Percentiles rank a stretch among this genome's conserved stretches.
These are phyloP conservation scores for Cyberlindnera veronae DNA, from an alignment of 805 yeast species.

Conservation along the genomic window DNA sequence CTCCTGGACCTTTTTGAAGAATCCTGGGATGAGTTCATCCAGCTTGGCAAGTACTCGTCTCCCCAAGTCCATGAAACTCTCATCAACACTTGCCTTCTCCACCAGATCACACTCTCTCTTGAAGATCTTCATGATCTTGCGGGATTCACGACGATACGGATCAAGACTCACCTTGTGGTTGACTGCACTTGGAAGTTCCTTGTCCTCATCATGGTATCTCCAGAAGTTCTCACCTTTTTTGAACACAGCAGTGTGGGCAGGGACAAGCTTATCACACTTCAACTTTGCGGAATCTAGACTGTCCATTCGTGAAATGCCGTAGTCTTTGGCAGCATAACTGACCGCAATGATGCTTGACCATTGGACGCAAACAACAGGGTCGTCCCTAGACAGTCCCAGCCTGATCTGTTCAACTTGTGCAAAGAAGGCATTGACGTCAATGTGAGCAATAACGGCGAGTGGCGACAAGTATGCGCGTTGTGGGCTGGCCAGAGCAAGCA, in stretches of 20 bases:
- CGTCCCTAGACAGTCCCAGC: slow-evolving; percentile 56
- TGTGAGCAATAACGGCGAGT: slow-evolving; percentile 74
- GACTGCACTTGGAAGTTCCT: slow-evolving; percentile 52
- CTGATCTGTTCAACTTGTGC: slow-evolving; percentile 91
- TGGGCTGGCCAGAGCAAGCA: slow-evolving; percentile 45
- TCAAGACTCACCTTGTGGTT: slow-evolving; percentile 84
- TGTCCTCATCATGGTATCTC: slow-evolving; percentile 57
- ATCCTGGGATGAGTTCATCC: slow-evolving; percentile 44
- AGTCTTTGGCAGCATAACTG: slow-evolving; percentile 82
- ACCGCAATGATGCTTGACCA: slow-evolving; percentile 92
- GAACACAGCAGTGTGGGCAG: slow-evolving; percentile 93
- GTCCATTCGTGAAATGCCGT: slow-evolving; percentile 79
- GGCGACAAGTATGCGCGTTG: slow-evolving; percentile 57
- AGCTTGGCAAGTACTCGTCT: slow-evolving; percentile 47
- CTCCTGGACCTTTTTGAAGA: slow-evolving; percentile 25
- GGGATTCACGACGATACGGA: slow-evolving; percentile 84
- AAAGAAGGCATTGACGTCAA: slow-evolving; percentile 92
- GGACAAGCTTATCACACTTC: slow-evolving; percentile 72
- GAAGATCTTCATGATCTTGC: slow-evolving; percentile 70
- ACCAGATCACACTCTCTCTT: slow-evolving; percentile 59
- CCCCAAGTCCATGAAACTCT: slow-evolving; percentile 84
- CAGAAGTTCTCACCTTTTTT: slow-evolving; percentile 81
- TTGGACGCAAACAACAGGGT: slow-evolving; percentile 92
- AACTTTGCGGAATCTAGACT: slow-evolving; percentile 59
- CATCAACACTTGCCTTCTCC: slow-evolving; percentile 96